Conservation (phyloP, 441 rosid species). For the Daphne laureola region DNA sequence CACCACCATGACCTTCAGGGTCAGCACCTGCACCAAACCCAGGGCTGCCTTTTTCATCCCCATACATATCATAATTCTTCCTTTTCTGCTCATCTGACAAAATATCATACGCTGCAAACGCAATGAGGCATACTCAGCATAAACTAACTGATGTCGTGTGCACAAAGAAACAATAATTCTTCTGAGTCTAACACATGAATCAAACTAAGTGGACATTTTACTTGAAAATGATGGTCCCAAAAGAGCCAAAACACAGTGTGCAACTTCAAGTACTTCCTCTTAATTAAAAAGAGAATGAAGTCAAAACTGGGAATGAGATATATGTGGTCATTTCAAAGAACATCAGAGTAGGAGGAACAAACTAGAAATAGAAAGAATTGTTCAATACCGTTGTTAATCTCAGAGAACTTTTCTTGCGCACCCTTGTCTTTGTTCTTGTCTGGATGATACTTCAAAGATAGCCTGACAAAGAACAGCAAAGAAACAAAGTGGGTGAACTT, state of each 20-base stretch:
- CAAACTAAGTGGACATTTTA: no score
- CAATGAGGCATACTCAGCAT: conserved; percentile 13
- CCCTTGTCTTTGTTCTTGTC: conserved; percentile 82
- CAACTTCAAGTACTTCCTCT: no score
- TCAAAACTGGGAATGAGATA: no score
- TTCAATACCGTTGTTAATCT: conserved; percentile 76
- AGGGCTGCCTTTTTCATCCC: conserved; percentile 80
- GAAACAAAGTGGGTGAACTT: neutral
- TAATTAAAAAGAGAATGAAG: no score
- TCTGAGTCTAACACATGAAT: no score
- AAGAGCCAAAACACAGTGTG: no score
- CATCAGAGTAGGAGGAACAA: neutral
- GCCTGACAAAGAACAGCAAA: conserved; percentile 33
- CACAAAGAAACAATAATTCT: no score
- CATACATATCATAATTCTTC: conserved; percentile 81
- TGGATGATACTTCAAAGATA: conserved; percentile 78
- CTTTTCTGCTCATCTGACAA: conserved; percentile 84
- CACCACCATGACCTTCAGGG: conserved; percentile 39
- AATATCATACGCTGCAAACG: conserved; percentile 78
- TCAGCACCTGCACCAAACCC: conserved; percentile 64
- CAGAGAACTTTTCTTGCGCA: conserved; percentile 83
- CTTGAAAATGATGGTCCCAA: no score
- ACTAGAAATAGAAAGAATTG: conserved; percentile 1
- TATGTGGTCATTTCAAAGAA: no score
- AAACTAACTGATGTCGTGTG: no score